Percentiles rank a stretch among this genome's conserved stretches.
Conservation (phyloP, 495 filamentous ascomycete genomes). For the Cairneyella variabilis region DNA sequence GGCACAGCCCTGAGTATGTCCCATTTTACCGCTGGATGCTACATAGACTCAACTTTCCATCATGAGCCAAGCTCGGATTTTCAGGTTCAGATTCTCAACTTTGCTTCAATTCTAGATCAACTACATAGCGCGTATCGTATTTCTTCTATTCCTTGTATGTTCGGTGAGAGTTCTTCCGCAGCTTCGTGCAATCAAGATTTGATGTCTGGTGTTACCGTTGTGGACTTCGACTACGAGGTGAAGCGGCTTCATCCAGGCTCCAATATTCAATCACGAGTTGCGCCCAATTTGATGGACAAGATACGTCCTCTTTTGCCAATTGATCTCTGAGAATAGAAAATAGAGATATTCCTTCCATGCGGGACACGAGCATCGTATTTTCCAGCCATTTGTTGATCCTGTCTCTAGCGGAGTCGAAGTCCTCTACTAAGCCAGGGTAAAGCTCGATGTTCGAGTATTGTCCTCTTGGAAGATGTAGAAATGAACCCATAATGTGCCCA, state of each 20-base stretch:
- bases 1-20: no score
- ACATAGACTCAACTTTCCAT: no score
- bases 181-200: no score
- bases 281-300: conserved; percentile 15
- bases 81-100: neutral
- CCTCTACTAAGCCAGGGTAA: conserved; percentile 9
- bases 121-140: neutral
- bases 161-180: no score
- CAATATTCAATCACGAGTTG: conserved; percentile 17
- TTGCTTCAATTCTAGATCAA: neutral
- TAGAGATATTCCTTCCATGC: conserved; percentile 4
- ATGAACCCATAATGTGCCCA: neutral
- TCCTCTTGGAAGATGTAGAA: neutral
- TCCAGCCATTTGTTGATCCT: conserved; percentile 19
- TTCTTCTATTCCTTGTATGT: no score
- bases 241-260: neutral
- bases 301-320: conserved; percentile 4
- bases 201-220: no score
- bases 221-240: no score
- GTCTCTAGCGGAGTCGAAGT: conserved; percentile 17
- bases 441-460: neutral
- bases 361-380: conserved; percentile 6
- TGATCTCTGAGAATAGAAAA: conserved; percentile 2
- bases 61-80: neutral
- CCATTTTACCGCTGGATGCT: no score